A percentile compares a stretch with the other conserved stretches of the same genome.
phyloP scores from a whole-genome alignment of 768 basidiomycete genomes.

The Rhodotorula taiwanensis region DNA sequence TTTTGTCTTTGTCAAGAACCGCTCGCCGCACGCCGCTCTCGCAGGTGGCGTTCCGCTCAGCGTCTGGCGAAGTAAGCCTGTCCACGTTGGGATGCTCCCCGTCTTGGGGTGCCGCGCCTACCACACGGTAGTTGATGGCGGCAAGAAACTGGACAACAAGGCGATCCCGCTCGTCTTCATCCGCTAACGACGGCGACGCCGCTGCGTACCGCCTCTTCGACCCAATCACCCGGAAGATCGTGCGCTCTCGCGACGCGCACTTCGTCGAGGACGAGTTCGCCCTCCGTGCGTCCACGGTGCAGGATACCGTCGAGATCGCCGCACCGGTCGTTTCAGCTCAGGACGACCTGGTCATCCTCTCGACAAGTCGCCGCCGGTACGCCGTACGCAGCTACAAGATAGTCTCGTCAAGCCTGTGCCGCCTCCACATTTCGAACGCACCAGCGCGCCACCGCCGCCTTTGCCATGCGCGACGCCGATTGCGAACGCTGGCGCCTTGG shows the following conservation, averaged over 20 bases:
- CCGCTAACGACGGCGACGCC: conserved; percentile 5
- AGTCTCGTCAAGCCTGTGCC: not conserved
- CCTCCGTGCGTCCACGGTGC: not conserved
- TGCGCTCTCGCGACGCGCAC: not conserved
- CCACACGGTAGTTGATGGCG: not conserved
- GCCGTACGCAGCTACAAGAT: no score
- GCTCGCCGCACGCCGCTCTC: conserved; percentile 1
- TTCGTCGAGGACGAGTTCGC: conserved; percentile 16
- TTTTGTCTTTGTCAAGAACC: conserved; percentile 6
- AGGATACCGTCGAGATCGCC: not conserved
- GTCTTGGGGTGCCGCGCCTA: conserved; percentile 2
- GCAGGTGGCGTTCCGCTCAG: not conserved
- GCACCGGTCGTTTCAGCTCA: no score
- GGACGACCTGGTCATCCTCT: no score
- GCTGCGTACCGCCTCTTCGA: conserved; percentile 10
- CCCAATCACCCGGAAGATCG: not conserved
- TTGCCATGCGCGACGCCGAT: not conserved
- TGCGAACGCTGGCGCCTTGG: not conserved
- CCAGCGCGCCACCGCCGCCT: not conserved
- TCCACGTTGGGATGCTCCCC: conserved; percentile 1
- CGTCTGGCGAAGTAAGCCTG: not conserved
- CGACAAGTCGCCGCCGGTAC: no score
- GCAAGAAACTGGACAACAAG: conserved; percentile 7
- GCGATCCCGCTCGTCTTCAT: conserved; percentile 1
- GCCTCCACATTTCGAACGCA: not conserved